A percentile compares a stretch with the other conserved stretches of the same genome.
Conservation (phyloP, 2,329 filamentous ascomycete genomes). For the Penicillium hordei region DNA sequence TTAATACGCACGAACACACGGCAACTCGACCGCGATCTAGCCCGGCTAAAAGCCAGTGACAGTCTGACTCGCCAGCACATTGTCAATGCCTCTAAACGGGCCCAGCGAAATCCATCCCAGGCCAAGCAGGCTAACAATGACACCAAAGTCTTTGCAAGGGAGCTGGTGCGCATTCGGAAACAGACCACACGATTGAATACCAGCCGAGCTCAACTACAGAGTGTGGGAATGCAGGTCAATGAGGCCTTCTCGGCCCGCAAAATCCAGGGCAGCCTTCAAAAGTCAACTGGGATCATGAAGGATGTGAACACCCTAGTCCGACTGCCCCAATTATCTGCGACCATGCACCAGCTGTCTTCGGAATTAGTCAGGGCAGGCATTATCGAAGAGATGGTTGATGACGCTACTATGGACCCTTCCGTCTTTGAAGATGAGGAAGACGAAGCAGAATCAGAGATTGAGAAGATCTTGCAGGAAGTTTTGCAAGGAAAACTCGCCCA, state of each 20-base stretch:
- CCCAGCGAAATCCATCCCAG: slow-evolving; percentile 74
- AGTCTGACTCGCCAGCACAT: slow-evolving; percentile 83
- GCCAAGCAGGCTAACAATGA: slow-evolving; percentile 77
- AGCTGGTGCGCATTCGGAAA: slow-evolving; percentile 80
- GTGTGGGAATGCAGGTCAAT: slow-evolving; percentile 95
- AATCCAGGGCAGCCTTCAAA: slow-evolving; percentile 88
- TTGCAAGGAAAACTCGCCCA: slow-evolving; percentile 77
- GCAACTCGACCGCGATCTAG: slow-evolving; percentile 91
- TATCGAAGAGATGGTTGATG: slow-evolving; percentile 95
- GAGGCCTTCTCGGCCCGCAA: slow-evolving; percentile 94
- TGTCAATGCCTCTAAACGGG: slow-evolving; percentile 75
- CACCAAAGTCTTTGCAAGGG: slow-evolving; percentile 81
- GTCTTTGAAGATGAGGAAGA: slow-evolving; percentile 69
- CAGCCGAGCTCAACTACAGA: slow-evolving; percentile 85
- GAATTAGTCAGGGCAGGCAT: slow-evolving; percentile 94
- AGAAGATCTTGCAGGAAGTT: slow-evolving; percentile 89
- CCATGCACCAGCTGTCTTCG: slow-evolving; percentile 82
- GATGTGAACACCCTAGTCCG: slow-evolving; percentile 85
- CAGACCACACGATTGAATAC: slow-evolving; percentile 74
- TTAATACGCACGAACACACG: slow-evolving; percentile 87
- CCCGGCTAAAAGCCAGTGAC: slow-evolving; percentile 74
- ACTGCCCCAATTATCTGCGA: slow-evolving; percentile 80
- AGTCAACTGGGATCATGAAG: slow-evolving; percentile 91
- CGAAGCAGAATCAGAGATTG: slow-evolving; percentile 81
- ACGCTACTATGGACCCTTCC: slow-evolving; percentile 74